A percentile compares a stretch with the other conserved stretches of the same genome.
These are phyloP conservation scores for Candida adriatica DNA, from an alignment of 805 yeast genomes.

Conservation along the genomic window DNA sequence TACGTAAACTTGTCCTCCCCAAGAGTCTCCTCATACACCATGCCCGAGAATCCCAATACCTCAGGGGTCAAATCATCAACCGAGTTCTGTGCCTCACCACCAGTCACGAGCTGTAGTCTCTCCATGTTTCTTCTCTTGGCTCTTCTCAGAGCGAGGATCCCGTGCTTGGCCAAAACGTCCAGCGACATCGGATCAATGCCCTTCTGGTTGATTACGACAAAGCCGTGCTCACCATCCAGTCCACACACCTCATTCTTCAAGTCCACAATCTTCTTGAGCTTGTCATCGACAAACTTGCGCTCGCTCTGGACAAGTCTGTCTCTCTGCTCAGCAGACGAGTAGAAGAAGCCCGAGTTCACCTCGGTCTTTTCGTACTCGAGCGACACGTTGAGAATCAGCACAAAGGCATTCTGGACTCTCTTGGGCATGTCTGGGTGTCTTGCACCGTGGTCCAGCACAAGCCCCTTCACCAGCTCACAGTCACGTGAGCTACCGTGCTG, in stretches of 20 bases:
- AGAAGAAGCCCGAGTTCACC: slow-evolving; percentile 92
- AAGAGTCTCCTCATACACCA: slow-evolving; percentile 83
- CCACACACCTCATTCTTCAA: slow-evolving; percentile 90
- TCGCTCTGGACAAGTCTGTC: slow-evolving; percentile 91
- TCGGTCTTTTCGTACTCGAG: slow-evolving; percentile 97
- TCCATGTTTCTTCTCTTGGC: slow-evolving; percentile 99
- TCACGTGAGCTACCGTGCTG: slow-evolving; percentile 85
- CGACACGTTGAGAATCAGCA: slow-evolving; percentile 86
- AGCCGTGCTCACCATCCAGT: slow-evolving; percentile 61
- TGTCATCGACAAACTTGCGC: slow-evolving; percentile 90
- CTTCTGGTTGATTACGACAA: slow-evolving; percentile 94
- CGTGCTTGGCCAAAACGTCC: slow-evolving; percentile 88
- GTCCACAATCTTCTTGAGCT: slow-evolving; percentile 83
- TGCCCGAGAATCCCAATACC: slow-evolving; percentile 82
- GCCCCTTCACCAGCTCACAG: slow-evolving; percentile 76
- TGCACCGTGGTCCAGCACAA: slow-evolving; percentile 96
- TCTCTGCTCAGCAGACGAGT: slow-evolving; percentile 92
- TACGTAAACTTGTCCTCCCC: slow-evolving; percentile 98
- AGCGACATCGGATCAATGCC: slow-evolving; percentile 98
- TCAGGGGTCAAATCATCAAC: slow-evolving; percentile 85
- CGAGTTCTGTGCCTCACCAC: slow-evolving; percentile 96
- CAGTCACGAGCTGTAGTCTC: slow-evolving; percentile 90
- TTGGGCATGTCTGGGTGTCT: slow-evolving; percentile 99
- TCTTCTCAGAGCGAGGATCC: slow-evolving; percentile 89
- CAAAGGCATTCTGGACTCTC: slow-evolving; percentile 71